Percentiles rank a stretch among this genome's conserved stretches.
Conservation (phyloP, 176 grass and related monocot species). For the Eleusine coracana region DNA sequence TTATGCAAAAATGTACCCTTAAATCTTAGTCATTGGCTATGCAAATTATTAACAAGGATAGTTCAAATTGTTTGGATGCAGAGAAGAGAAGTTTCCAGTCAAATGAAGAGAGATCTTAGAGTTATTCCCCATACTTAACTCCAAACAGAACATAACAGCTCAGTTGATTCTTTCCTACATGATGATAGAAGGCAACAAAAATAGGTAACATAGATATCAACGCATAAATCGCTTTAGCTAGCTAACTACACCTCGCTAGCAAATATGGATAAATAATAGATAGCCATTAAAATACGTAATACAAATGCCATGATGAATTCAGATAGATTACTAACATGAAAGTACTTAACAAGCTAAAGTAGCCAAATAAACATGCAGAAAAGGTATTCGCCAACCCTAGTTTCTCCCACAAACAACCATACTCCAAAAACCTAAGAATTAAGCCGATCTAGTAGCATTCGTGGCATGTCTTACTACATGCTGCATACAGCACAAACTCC, state of each 20-base stretch:
- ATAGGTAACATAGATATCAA: too few species aligned
- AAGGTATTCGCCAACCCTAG: background rate
- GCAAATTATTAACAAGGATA: too few species aligned
- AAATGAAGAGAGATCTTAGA: too few species aligned
- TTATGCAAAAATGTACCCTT: too few species aligned
- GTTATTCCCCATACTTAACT: too few species aligned
- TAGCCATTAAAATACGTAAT: background rate
- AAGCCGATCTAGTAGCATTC: background rate
- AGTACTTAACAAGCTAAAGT: slow-evolving; percentile 8
- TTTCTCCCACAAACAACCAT: background rate
- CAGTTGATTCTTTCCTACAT: too few species aligned
- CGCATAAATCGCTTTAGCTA: background rate
- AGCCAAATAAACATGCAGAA: background rate
- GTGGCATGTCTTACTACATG: background rate
- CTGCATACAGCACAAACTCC: too few species aligned
- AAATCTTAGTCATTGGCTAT: too few species aligned
- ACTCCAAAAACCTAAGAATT: background rate
- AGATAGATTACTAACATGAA: background rate
- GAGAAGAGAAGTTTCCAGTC: too few species aligned
- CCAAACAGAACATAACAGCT: too few species aligned
- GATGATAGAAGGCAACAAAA: too few species aligned
- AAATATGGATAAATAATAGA: background rate
- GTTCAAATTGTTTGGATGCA: too few species aligned
- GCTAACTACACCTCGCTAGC: background rate
- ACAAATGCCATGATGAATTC: background rate